A percentile compares a stretch with the other conserved stretches of the same genome.
These are phyloP conservation scores for Torulaspora pretoriensis DNA, from an alignment of 1,139 yeast species.

Conservation along the genomic window DNA sequence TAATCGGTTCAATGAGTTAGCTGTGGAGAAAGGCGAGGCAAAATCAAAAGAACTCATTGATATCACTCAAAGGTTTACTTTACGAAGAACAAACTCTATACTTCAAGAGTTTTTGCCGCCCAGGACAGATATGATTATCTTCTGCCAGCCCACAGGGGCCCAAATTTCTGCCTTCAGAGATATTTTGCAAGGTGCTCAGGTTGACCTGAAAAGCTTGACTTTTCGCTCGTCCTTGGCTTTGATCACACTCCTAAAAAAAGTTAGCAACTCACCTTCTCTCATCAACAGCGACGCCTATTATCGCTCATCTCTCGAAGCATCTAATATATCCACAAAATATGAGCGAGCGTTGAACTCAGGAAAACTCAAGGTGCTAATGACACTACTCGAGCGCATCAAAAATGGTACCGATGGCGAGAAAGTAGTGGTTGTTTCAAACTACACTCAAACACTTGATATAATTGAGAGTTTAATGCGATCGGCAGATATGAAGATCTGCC, in stretches of 20 bases:
- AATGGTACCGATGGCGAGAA: constrained; percentile 52
- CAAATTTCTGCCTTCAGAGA: constrained; percentile 57
- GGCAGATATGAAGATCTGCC: constrained; percentile 47
- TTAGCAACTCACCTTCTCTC: constrained; percentile 78
- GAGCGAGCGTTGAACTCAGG: constrained; percentile 43
- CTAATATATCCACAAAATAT: constrained; percentile 21
- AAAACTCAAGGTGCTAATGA: constrained; percentile 52
- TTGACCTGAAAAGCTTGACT: constrained; percentile 38
- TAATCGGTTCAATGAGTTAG: constrained; percentile 48
- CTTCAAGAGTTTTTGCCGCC: constrained; percentile 67
- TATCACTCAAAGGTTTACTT: constrained; percentile 60
- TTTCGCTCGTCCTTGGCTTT: constrained; percentile 54
- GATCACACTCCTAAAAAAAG: constrained; percentile 71
- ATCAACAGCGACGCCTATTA: constrained; percentile 42
- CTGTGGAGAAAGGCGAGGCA: constrained; percentile 54
- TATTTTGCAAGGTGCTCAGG: constrained; percentile 42
- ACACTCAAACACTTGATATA: constrained; percentile 80
- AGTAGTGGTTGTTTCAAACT: constrained; percentile 82
- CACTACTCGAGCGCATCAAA: constrained; percentile 49
- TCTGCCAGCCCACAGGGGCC: constrained; percentile 65
- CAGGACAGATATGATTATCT: constrained; percentile 72
- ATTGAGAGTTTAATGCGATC: constrained; percentile 55
- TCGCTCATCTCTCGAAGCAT: constrained; percentile 14
- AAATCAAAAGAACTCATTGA: constrained; percentile 58
- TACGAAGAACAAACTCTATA: constrained; percentile 70